Evolutionary conservation across 805 yeast genomes (phyloP), one percentile per base, ranked within the genome.

Genomic region (Metschnikowia gruessii): DNA sequence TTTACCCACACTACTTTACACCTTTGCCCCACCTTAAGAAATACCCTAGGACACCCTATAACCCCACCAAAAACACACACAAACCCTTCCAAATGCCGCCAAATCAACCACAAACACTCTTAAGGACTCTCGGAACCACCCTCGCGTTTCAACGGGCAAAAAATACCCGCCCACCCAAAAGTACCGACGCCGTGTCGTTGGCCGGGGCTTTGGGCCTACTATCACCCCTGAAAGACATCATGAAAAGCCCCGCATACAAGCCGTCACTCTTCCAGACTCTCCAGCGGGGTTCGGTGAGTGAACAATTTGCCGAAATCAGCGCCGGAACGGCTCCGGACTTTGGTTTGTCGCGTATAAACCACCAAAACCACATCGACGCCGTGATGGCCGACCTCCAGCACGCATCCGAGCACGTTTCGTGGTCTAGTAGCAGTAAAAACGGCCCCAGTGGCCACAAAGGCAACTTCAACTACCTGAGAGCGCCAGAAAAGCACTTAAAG

Each of bases 171-270:
- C 7, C 7, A 21, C 7, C 7, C 24, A 29, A 29, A 29, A 6
- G 18, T 18, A 22, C 47, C 10, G 57, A 52, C 32, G 13, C 56
- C 3, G 36, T 46, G 31, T 31, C 45, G 12, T 32, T 69, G 33
- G 74, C 73, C 2, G 68, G 66, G 45, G 74, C 74, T 3, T 49
- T 69, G 33, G 69, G 68, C 46, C 61, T 69, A 18, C 55, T 69
- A 16, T 59, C 66, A 5, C 71, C 55, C 1, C 41, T 41, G 66
- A 28, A 37, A 2, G 37, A 39, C 16, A 16, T 31, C 31, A 21
- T 49, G n/a, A 26, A 43, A 34, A 33, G 39, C 32, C 31, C 31
- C 15, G 40, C 42, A 3, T 68, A 54, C 52, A 66, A 62, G 37
- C 75, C 75, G 16, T 66, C 72, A 15, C 51, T 71, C 16, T 52